Conservation (phyloP, 148 eudicot genomes). For the Talinum fruticosum region DNA sequence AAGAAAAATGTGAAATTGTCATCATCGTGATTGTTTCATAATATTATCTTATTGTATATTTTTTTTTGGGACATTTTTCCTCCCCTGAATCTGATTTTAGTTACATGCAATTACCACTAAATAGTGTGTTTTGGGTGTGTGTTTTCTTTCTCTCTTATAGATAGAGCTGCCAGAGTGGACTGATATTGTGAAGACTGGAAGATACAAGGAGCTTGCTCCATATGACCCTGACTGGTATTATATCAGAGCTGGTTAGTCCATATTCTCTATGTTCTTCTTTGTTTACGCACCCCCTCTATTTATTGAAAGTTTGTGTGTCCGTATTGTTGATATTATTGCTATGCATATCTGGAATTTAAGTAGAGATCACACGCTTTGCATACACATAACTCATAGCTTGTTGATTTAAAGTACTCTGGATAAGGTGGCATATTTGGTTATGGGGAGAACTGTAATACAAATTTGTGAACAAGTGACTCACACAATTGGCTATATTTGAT, state of each 20-base stretch:
- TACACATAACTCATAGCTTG: background rate
- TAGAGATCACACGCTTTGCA: background rate
- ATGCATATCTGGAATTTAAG: background rate
- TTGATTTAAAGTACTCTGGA: background rate
- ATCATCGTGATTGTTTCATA: too few species aligned
- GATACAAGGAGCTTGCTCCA: conserved; percentile 60
- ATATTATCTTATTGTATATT: too few species aligned
- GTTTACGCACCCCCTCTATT: background rate
- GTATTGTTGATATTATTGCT: background rate
- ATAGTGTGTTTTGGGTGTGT: too few species aligned
- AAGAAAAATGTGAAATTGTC: too few species aligned
- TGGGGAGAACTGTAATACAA: background rate
- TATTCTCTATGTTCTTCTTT: background rate
- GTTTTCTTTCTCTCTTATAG: conserved; percentile 21
- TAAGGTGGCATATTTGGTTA: background rate
- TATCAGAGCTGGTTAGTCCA: conserved; percentile 53
- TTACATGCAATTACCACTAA: too few species aligned
- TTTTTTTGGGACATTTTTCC: too few species aligned
- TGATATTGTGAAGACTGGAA: conserved; percentile 63
- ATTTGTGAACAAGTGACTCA: too few species aligned
- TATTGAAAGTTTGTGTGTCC: background rate
- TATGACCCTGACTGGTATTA: conserved; percentile 68
- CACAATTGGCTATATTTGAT: too few species aligned
- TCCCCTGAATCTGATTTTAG: too few species aligned
- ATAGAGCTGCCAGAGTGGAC: conserved; percentile 72